Conservation (phyloP, 768 basidiomycete species). For the Tephrocybe sp. region DNA sequence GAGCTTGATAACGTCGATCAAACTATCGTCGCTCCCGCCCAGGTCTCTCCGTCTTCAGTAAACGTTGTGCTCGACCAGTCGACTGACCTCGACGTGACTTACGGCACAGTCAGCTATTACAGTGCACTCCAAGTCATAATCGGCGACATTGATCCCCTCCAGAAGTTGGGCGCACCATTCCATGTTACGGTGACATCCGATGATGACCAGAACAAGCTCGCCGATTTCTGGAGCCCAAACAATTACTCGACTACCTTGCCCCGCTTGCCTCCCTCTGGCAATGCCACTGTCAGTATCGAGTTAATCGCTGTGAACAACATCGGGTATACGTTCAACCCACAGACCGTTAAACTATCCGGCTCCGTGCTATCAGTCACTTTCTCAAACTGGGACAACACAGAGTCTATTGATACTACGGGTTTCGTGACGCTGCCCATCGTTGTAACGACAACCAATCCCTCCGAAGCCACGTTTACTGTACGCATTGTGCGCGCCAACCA, state of each 20-base stretch:
- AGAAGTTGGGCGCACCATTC: background rate
- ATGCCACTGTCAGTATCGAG: background rate
- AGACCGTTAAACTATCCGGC: background rate
- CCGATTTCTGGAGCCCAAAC: background rate
- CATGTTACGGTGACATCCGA: background rate
- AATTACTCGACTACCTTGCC: background rate
- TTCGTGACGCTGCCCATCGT: background rate
- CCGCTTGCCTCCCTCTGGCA: background rate
- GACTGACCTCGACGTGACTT: background rate
- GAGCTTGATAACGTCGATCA: background rate
- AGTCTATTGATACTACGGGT: background rate
- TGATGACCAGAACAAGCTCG: background rate
- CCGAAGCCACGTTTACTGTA: background rate
- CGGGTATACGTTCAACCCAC: background rate
- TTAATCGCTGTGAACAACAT: background rate
- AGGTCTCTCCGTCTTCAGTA: background rate
- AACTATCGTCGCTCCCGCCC: background rate
- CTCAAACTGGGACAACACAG: background rate
- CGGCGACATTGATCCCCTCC: background rate
- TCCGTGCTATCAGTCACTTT: background rate
- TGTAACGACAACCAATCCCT: background rate
- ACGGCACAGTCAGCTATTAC: background rate
- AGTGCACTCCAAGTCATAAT: background rate
- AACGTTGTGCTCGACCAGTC: background rate
- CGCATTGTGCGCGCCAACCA: background rate